Base-by-base conservation (phyloP, 2,329 filamentous ascomycete species). In the Penicillium sp. region DNA sequence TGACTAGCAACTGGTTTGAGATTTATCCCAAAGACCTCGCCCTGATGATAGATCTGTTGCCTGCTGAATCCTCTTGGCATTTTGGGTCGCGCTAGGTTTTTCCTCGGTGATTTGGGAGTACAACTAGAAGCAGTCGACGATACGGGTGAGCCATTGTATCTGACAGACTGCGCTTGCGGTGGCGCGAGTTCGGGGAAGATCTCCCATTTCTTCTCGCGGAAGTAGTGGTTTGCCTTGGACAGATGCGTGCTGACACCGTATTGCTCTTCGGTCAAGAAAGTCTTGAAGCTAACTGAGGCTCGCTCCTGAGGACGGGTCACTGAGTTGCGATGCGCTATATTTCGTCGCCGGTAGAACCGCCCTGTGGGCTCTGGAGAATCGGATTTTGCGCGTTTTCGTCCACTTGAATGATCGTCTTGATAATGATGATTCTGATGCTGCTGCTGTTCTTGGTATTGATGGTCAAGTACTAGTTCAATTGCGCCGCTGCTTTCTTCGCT, bases 141-240 rank as follows among this genome's bases (percentile, higher is more conserved):
- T 35, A 35, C 12, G 4, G 30, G 30, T 46, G 52, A 47, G 24
- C 11, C 40, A 42, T 20, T 35, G 14, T 11, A n/a, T 11, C 38
- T 33, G 16, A 14, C 59, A 3, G 67, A 65, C 3, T 69, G 68
- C 0, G 30, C 14, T 35, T 35, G 30, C 30, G 30, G 30, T 14
- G 66, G 66, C 0, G 69, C 71, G 30, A 74, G 50, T 57, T 74
- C 71, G 1, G 71, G 71, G 57, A 74, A 74, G 60, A 72, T 72
- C 59, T 74, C 70, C 70, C 69, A 74, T 58, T 72, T 74, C 62
- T 74, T 74, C 47, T 74, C 71, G 6, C 71, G 65, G 47, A 74
- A 74, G 47, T 73, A 74, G 59, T 71, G 70, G 55, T 68, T 70
- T 4, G 66, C 62, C 20, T 65, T 67, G 3, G 59, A 55, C 5